Evolutionary conservation across 1,139 yeast species (phyloP).

Genomic region (Entelexis paramagnoliae): DNA sequence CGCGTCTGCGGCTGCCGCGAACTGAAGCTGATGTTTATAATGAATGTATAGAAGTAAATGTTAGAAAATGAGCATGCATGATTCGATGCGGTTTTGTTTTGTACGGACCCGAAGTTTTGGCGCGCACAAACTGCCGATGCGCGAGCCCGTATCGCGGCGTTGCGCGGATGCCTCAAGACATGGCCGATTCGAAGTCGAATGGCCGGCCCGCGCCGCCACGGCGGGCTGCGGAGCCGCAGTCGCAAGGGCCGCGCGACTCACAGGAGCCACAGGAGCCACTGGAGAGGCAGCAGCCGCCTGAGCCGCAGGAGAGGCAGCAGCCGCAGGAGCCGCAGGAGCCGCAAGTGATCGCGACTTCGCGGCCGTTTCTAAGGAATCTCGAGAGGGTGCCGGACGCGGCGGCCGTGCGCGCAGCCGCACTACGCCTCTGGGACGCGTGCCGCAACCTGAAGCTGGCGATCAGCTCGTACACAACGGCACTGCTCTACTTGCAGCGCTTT

Average conservation of each 20-base stretch:
- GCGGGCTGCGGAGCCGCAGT: neutral
- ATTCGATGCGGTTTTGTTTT: too few species aligned
- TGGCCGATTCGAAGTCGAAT: neutral
- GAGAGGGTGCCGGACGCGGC: slow-evolving; percentile 10
- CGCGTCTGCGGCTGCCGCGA: slow-evolving; percentile 19
- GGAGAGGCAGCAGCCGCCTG: too few species aligned
- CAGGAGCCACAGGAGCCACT: neutral
- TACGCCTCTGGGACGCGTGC: slow-evolving; percentile 25
- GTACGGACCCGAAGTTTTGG: too few species aligned
- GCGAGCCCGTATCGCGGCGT: slow-evolving; percentile 1
- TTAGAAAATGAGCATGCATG: neutral
- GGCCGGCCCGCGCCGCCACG: neutral
- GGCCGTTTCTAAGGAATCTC: slow-evolving; percentile 11
- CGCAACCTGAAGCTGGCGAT: slow-evolving; percentile 27
- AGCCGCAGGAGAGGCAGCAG: neutral
- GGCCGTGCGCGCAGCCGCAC: slow-evolving; percentile 24
- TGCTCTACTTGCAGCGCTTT: slow-evolving; percentile 27
- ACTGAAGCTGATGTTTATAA: neutral
- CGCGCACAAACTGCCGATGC: neutral
- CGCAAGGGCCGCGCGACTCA: neutral
- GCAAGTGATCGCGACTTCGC: slow-evolving; percentile 11
- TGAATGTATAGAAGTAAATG: neutral
- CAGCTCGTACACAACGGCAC: slow-evolving; percentile 30
- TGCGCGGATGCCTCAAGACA: neutral
- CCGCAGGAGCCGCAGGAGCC: slow-evolving; percentile 11